Percentiles rank a stretch among this genome's conserved stretches.
These are phyloP conservation scores for Phialophora tarda DNA, from an alignment of 2,329 filamentous ascomycete species.

Conservation along the genomic window DNA sequence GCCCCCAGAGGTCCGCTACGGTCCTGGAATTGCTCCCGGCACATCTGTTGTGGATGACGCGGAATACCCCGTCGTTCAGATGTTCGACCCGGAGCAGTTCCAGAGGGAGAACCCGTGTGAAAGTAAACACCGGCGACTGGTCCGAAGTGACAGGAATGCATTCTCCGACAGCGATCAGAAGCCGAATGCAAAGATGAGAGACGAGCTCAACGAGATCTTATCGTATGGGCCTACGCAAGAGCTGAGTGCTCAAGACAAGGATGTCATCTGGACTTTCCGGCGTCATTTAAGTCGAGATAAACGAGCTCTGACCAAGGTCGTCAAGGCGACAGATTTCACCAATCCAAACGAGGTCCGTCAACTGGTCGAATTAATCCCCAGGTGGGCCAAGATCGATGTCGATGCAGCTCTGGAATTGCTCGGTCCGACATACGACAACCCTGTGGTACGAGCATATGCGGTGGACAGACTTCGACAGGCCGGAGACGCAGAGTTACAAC, in stretches of 20 bases:
- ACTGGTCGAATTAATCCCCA: conserved; percentile 84
- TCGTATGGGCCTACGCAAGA: conserved; percentile 90
- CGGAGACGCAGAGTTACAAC: conserved; percentile 85
- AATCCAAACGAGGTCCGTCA: conserved; percentile 84
- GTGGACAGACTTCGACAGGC: conserved; percentile 90
- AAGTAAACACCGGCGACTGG: conserved; percentile 88
- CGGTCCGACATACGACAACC: conserved; percentile 88
- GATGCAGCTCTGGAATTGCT: conserved; percentile 92
- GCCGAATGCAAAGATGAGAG: conserved; percentile 92
- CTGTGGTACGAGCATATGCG: conserved; percentile 86
- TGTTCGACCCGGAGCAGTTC: conserved; percentile 93
- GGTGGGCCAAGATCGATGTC: conserved; percentile 96
- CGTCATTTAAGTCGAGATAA: conserved; percentile 95
- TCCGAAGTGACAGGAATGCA: conserved; percentile 91
- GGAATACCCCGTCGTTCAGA: conserved; percentile 70
- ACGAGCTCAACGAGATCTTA: conserved; percentile 90
- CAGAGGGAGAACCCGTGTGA: conserved; percentile 91
- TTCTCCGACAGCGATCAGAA: conserved; percentile 93
- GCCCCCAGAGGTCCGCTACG: conserved; percentile 85
- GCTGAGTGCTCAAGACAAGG: conserved; percentile 87
- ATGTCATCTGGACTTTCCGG: conserved; percentile 95
- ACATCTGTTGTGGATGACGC: conserved; percentile 56
- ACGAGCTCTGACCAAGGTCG: conserved; percentile 89
- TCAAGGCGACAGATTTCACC: conserved; percentile 95
- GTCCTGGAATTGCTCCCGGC: conserved; percentile 81